Conservation (phyloP, 371 early-diverging fungal genomes). For the Apophysomyces ossiformis region DNA sequence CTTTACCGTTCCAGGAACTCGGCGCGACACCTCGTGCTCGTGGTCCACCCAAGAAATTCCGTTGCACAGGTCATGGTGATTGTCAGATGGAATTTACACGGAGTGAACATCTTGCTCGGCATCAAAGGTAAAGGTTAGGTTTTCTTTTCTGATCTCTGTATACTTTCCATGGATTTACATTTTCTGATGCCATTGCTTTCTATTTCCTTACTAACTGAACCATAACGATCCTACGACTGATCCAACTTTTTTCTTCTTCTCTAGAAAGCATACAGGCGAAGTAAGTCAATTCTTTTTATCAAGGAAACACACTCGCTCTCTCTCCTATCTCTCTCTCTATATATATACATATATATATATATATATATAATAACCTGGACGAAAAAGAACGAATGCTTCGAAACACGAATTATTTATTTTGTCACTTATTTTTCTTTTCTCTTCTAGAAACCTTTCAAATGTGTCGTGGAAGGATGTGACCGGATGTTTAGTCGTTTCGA, state of each 20-base stretch:
- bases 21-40: neutral
- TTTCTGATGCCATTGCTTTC: neutral
- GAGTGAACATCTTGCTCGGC: slow-evolving; percentile 57
- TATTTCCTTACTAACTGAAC: neutral
- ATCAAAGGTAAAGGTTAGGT: slow-evolving; percentile 30
- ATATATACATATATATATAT: too few species aligned
- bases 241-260: neutral
- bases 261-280: slow-evolving; percentile 62
- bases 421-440: slow-evolving; percentile 2
- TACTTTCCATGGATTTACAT: neutral
- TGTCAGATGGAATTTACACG: slow-evolving; percentile 61
- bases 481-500: slow-evolving; percentile 62
- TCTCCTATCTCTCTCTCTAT: too few species aligned
- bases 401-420: neutral
- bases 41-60: slow-evolving; percentile 25
- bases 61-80: slow-evolving; percentile 56
- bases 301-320: too few species aligned
- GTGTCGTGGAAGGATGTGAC: slow-evolving; percentile 53
- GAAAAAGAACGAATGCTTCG: too few species aligned
- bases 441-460: slow-evolving; percentile 54
- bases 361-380: too few species aligned
- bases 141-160: too few species aligned
- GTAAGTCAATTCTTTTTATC: slow-evolving; percentile 16
- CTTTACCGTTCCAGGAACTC: slow-evolving; percentile 1
- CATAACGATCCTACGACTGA: too few species aligned